phyloP scores from a whole-genome alignment of 805 yeast genomes.

The Debaryomyces castellii region DNA sequence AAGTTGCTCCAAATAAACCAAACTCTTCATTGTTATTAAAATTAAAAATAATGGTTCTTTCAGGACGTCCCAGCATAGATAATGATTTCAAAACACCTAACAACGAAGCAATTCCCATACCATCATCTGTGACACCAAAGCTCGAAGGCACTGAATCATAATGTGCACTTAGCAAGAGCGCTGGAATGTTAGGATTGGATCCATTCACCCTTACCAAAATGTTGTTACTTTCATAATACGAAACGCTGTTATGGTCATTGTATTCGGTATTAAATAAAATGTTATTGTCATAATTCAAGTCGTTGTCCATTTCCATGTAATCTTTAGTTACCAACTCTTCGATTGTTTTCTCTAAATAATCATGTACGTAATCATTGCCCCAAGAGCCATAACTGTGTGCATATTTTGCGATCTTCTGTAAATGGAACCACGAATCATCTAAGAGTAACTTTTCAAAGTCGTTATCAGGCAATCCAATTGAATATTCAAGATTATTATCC shows the following conservation, averaged over 20 bases:
- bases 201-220: conserved; percentile 77
- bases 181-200: conserved; percentile 53
- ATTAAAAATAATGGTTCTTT: conserved; percentile 74
- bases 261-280: conserved; percentile 53
- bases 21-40: conserved; percentile 90
- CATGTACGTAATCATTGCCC: conserved; percentile 76
- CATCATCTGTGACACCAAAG: conserved; percentile 89
- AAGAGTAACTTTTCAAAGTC: conserved; percentile 36
- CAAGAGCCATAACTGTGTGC: conserved; percentile 81
- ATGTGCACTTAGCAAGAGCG: conserved; percentile 78
- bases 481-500: conserved; percentile 36
- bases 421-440: conserved; percentile 61
- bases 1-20: conserved; percentile 78
- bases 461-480: conserved; percentile 44
- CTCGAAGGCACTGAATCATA: conserved; percentile 87
- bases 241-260: conserved; percentile 48
- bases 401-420: conserved; percentile 63
- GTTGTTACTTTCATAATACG: conserved; percentile 83
- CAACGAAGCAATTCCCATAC: conserved; percentile 82
- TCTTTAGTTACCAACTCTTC: conserved; percentile 25
- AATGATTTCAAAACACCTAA: conserved; percentile 63
- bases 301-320: conserved; percentile 40
- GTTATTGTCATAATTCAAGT: conserved; percentile 41
- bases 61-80: conserved; percentile 48
- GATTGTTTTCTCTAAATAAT: conserved; percentile 53